Percentiles rank a stretch among this genome's conserved stretches.
These are phyloP conservation scores for Boletus sp. DNA, from an alignment of 768 basidiomycete genomes.

Conservation along the genomic window DNA sequence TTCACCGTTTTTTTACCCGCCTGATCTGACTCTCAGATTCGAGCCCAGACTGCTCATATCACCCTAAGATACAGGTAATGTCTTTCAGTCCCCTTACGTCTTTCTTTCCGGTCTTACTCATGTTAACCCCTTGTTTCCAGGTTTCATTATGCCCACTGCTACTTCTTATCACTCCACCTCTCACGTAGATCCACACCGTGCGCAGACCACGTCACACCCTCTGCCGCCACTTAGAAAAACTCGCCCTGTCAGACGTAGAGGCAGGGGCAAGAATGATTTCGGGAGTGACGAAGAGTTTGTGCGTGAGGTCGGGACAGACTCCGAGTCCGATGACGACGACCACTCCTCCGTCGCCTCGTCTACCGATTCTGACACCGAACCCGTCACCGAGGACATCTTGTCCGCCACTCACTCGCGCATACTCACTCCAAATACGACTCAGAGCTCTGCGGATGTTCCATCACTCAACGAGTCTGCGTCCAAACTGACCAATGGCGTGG, in stretches of 20 bases:
- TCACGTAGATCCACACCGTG: constrained; percentile 29
- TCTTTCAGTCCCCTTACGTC: constrained; percentile 22
- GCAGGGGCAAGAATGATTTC: constrained; percentile 53
- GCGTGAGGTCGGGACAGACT: constrained; percentile 68
- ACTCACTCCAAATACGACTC: constrained; percentile 66
- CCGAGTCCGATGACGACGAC: constrained; percentile 61
- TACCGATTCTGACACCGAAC: constrained; percentile 71
- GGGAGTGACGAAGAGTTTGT: constrained; percentile 79
- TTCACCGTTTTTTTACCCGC: constrained; percentile 21
- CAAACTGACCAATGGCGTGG: constrained; percentile 26
- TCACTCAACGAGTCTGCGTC: constrained; percentile 22
- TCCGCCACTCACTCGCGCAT: constrained; percentile 49
- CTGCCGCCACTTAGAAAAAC: constrained; percentile 34
- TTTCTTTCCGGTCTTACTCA: constrained; percentile 17
- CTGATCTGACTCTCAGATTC: constrained; percentile 24
- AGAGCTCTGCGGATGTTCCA: constrained; percentile 48
- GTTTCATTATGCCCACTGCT: constrained; percentile 45
- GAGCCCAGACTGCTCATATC: constrained; percentile 27
- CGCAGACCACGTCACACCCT: constrained; percentile 32
- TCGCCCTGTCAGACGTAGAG: constrained; percentile 55
- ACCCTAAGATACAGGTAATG: constrained; percentile 35
- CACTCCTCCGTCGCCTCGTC: constrained; percentile 55
- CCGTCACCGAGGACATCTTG: constrained; percentile 59
- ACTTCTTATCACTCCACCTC: constrained; percentile 34
- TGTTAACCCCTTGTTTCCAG: constrained; percentile 7